Percentiles rank a stretch among this genome's conserved stretches.
Conservation (phyloP, 2,329 filamentous ascomycete species). For the Neospermospora avenae region DNA sequence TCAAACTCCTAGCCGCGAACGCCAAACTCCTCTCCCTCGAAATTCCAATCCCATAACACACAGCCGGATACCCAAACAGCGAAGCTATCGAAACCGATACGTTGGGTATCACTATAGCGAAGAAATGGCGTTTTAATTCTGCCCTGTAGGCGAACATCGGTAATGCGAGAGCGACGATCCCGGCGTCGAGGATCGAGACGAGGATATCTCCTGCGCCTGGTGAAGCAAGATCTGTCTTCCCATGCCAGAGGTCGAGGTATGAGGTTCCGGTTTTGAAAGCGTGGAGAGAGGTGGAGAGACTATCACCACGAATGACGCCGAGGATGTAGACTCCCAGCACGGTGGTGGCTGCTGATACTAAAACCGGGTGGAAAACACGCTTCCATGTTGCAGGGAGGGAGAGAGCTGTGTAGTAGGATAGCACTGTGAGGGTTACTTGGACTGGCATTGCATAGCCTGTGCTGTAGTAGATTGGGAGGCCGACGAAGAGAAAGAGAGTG, state of each 20-base stretch:
- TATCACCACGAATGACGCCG: constrained; percentile 43
- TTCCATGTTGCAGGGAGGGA: constrained; percentile 47
- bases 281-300: constrained; percentile 41
- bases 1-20: constrained; percentile 55
- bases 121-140: constrained; percentile 52
- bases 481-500: constrained; percentile 46
- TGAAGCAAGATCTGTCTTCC: constrained; percentile 29
- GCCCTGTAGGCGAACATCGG: constrained; percentile 60
- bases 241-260: constrained; percentile 51
- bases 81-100: constrained; percentile 49
- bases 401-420: constrained; percentile 50
- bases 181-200: constrained; percentile 51
- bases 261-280: constrained; percentile 51
- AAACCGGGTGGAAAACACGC: constrained; percentile 55
- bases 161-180: constrained; percentile 56
- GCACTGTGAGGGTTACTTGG: constrained; percentile 46
- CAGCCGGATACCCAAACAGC: constrained; percentile 54
- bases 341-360: constrained; percentile 52
- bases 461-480: constrained; percentile 53
- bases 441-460: constrained; percentile 48
- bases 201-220: constrained; percentile 58
- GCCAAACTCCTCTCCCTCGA: constrained; percentile 48
- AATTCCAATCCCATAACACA: constrained; percentile 55
- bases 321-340: constrained; percentile 53
- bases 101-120: constrained; percentile 52